Percentiles rank a stretch among this genome's conserved stretches.
phyloP scores from a whole-genome alignment of 805 yeast genomes.

The Blastobotrys chiropterorum region DNA sequence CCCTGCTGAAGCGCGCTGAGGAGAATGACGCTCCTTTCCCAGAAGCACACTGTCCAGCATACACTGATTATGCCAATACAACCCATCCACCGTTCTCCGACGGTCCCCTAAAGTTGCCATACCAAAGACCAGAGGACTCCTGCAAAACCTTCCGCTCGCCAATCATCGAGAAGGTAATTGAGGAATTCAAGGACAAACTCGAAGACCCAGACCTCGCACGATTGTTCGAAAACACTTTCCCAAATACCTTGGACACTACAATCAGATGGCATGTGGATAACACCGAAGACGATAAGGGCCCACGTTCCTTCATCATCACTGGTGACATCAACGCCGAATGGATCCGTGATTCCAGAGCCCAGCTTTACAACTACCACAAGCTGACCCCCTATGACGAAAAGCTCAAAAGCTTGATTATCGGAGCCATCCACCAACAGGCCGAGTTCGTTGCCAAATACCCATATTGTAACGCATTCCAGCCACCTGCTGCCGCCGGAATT shows the following conservation, averaged over 20 bases:
- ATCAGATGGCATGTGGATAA: slow-evolving; percentile 57
- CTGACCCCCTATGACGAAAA: slow-evolving; percentile 46
- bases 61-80: slow-evolving; percentile 50
- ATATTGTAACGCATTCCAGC: slow-evolving; percentile 89
- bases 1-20: neutral
- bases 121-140: slow-evolving; percentile 62
- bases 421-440: slow-evolving; percentile 80
- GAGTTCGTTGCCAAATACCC: slow-evolving; percentile 56
- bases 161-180: slow-evolving; percentile 55
- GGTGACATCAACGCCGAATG: slow-evolving; percentile 95
- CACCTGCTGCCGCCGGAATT: slow-evolving; percentile 47
- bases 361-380: slow-evolving; percentile 67
- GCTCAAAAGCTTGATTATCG: slow-evolving; percentile 51
- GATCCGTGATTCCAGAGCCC: slow-evolving; percentile 84
- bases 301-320: slow-evolving; percentile 75
- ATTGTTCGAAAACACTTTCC: slow-evolving; percentile 73
- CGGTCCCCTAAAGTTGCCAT: slow-evolving; percentile 57
- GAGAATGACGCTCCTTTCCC: neutral
- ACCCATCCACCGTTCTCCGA: slow-evolving; percentile 52
- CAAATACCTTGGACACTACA: slow-evolving; percentile 86
- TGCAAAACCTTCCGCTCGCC: slow-evolving; percentile 69
- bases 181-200: slow-evolving; percentile 44
- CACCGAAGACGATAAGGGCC: slow-evolving; percentile 21
- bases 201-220: slow-evolving; percentile 63
- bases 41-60: slow-evolving; percentile 48